Evolutionary conservation across 495 filamentous ascomycete species (phyloP).

Genomic region (Cercophora sp.): DNA sequence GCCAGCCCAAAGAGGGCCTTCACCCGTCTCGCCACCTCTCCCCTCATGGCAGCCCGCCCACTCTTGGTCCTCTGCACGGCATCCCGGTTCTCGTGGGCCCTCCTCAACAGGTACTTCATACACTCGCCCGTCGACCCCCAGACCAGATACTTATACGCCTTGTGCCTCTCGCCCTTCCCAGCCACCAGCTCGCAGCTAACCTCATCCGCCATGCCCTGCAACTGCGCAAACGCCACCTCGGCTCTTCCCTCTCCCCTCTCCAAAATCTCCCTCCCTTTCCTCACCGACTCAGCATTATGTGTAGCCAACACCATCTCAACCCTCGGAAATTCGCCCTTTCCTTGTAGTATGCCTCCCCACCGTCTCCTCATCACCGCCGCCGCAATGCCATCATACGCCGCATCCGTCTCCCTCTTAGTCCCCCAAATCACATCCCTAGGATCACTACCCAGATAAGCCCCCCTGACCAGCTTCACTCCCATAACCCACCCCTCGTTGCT

Average conservation of each 20-base stretch:
- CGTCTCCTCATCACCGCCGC: conserved; percentile 35
- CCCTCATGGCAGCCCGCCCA: conserved; percentile 68
- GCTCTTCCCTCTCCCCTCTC: conserved; percentile 37
- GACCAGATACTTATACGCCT: conserved; percentile 82
- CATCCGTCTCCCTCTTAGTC: conserved; percentile 73
- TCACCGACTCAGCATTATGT: conserved; percentile 85
- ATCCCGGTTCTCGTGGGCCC: conserved; percentile 89
- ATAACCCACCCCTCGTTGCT: conserved; percentile 67
- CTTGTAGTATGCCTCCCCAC: conserved; percentile 48
- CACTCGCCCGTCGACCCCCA: conserved; percentile 93
- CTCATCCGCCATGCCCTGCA: conserved; percentile 97
- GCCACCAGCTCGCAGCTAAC: conserved; percentile 77
- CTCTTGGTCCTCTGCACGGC: conserved; percentile 74
- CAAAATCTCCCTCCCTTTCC: conserved; percentile 55
- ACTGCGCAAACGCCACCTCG: conserved; percentile 78
- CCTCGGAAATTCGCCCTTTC: conserved; percentile 48
- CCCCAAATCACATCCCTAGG: conserved; percentile 73
- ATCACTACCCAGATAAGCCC: conserved; percentile 82
- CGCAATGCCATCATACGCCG: conserved; percentile 36
- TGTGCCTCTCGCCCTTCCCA: conserved; percentile 29
- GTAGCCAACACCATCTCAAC: conserved; percentile 77
- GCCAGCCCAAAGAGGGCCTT: conserved; percentile 40
- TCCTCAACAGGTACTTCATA: conserved; percentile 82
- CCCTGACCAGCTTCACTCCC: conserved; percentile 88
- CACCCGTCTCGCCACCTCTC: conserved; percentile 63